These are phyloP conservation scores for Calcarisporium arbuscula DNA, from an alignment of 2,329 filamentous ascomycete genomes.

Conservation along the genomic window DNA sequence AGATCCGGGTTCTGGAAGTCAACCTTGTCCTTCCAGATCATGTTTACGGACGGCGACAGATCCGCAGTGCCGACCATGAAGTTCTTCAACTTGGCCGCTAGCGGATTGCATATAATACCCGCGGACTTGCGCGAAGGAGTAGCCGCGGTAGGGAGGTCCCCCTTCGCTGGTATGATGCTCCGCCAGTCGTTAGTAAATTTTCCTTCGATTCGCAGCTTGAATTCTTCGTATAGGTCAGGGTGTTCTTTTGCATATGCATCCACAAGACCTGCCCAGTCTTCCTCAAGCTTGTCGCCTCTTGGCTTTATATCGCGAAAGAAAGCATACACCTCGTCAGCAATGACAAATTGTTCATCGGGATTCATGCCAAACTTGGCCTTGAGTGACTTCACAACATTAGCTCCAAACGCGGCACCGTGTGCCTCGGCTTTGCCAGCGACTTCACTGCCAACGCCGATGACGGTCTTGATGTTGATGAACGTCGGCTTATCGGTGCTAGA, in stretches of 20 bases:
- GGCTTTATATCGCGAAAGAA: constrained; percentile 42
- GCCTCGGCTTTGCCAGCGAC: constrained; percentile 45
- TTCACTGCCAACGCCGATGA: constrained; percentile 47
- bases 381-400: constrained; percentile 40
- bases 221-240: constrained; percentile 43
- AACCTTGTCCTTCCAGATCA: constrained; percentile 47
- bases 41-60: constrained; percentile 46
- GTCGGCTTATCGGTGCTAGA: constrained; percentile 41
- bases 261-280: constrained; percentile 39
- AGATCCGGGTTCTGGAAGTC: constrained; percentile 40
- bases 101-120: constrained; percentile 42
- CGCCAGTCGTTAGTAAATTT: constrained; percentile 41
- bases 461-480: constrained; percentile 51
- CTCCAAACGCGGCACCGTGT: constrained; percentile 52
- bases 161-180: constrained; percentile 38
- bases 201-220: constrained; percentile 40
- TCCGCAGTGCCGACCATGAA: constrained; percentile 51
- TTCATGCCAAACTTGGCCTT: constrained; percentile 26
- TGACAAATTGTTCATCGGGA: constrained; percentile 28
- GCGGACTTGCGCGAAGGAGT: constrained; percentile 45
- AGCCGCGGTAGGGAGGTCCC: constrained; percentile 35
- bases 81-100: constrained; percentile 38
- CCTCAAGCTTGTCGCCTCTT: constrained; percentile 37
- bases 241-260: constrained; percentile 35
- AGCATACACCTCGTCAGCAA: constrained; percentile 38